Base-by-base conservation (phyloP, 352 stramenopile genomes). In the Phytophthora aleatoria region DNA sequence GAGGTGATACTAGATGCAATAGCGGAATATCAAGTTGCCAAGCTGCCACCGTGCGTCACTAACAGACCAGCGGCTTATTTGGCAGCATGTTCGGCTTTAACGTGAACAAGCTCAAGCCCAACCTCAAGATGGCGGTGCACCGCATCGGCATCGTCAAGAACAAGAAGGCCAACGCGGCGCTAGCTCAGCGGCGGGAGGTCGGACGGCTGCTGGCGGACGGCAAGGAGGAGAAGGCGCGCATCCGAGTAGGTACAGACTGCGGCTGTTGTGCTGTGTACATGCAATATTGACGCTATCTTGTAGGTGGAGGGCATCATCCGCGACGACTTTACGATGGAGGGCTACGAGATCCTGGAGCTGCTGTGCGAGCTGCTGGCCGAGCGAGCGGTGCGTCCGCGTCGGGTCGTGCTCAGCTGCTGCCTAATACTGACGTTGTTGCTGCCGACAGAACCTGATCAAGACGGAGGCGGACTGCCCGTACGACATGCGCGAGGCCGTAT, bases 291-390 rank as follows among this genome's bases (percentile, higher is more conserved):
- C 33, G 4, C 13, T 20, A 26, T 45, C n/a, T 5, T 49, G n/a
- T 58, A 95, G 87, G 87, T 96, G 35, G 87, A 96, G 76, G 85
- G 87, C 9, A 92, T 99, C 26, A 98, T 99, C 69, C 88, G 94
- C 11, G 94, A 98, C 44, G 96, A 99, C 68, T 97, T 98, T 64
- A 96, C 92, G 11, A 89, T 98, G 30, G 95, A 99, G 76, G 96
- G 94, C 5, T 98, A 98, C 70, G 95, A 98, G 69, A 97, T 98
- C 64, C 71, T 99, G 28, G 87, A 95, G 64, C 74, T 99, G 12
- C 73, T 97, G 47, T 99, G 95, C 64, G 94, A 98, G 56, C 71
- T 99, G 3, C 57, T 99, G 12, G 83, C 82, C 15, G 95, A 99
- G 73, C 85, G 96, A 50, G 92, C 95, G 62, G 85, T 93, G 57